Evolutionary conservation across 1,284 basidiomycete species (phyloP).

Genomic region (Phlebopus sp.): DNA sequence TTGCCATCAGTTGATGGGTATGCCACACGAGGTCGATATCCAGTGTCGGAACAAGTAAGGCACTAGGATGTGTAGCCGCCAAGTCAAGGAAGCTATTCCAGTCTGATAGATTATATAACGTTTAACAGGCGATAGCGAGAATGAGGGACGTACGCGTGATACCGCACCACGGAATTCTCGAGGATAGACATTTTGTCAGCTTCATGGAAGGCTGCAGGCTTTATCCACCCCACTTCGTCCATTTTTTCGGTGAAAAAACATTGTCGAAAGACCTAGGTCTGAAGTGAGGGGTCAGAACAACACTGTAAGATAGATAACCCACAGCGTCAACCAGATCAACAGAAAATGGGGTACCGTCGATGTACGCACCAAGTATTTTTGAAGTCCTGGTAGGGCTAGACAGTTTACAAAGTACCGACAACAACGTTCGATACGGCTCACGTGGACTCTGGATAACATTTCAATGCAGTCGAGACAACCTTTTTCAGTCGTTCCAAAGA

Average conservation of each 20-base stretch:
- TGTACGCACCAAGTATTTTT: slow-evolving; percentile 34
- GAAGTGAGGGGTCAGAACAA: background rate
- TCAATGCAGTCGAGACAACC: slow-evolving; percentile 16
- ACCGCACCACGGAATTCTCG: slow-evolving; percentile 35
- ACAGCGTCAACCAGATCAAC: slow-evolving; percentile 40
- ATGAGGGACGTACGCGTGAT: slow-evolving; percentile 36
- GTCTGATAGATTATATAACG: background rate
- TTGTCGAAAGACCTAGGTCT: slow-evolving; percentile 39
- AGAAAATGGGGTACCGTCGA: slow-evolving; percentile 37
- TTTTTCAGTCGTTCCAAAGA: slow-evolving; percentile 22
- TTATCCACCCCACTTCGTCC: slow-evolving; percentile 30
- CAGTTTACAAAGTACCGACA: background rate
- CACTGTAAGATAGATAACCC: slow-evolving; percentile 5
- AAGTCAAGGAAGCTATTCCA: slow-evolving; percentile 27
- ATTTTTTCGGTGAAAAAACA: slow-evolving; percentile 40
- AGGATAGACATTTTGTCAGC: slow-evolving; percentile 26
- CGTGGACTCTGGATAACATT: slow-evolving; percentile 33
- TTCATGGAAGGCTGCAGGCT: slow-evolving; percentile 17
- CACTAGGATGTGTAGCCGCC: slow-evolving; percentile 11
- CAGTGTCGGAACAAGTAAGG: slow-evolving; percentile 27
- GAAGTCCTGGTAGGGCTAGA: slow-evolving; percentile 12
- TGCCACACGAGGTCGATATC: slow-evolving; percentile 53
- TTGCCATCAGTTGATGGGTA: slow-evolving; percentile 41
- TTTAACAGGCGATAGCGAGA: background rate
- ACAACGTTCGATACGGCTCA: slow-evolving; percentile 15